phyloP scores from a whole-genome alignment of 805 yeast species.

The Wickerhamiella qilinensis region DNA sequence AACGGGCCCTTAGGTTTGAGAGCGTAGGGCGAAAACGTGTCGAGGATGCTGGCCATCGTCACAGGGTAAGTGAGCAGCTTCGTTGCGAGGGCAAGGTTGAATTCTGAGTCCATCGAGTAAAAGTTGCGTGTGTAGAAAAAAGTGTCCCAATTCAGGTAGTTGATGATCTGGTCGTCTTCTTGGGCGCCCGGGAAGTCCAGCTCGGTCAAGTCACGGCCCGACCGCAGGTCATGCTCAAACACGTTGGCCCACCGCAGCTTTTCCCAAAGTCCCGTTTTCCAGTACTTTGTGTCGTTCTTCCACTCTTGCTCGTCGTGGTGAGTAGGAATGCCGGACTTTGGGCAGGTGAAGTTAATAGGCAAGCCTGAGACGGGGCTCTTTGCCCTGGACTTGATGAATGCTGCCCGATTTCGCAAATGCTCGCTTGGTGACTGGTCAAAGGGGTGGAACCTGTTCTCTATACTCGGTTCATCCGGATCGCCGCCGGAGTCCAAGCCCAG shows the following conservation, averaged over 20 bases:
- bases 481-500: conserved; percentile 13
- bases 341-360: conserved; percentile 75
- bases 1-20: conserved; percentile 74
- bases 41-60: conserved; percentile 70
- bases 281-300: conserved; percentile 65
- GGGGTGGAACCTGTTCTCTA: conserved; percentile 57
- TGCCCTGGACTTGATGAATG: conserved; percentile 72
- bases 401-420: conserved; percentile 81
- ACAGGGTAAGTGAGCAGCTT: conserved; percentile 87
- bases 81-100: conserved; percentile 87
- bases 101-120: conserved; percentile 92
- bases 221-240: conserved; percentile 86
- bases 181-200: conserved; percentile 80
- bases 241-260: conserved; percentile 72
- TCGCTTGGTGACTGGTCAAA: conserved; percentile 91
- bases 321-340: conserved; percentile 89
- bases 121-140: conserved; percentile 85
- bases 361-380: conserved; percentile 79
- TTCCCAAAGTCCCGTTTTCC: conserved; percentile 47
- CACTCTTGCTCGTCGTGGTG: conserved; percentile 85
- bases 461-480: conserved; percentile 32
- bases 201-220: conserved; percentile 90
- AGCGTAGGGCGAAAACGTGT: conserved; percentile 72
- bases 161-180: conserved; percentile 54
- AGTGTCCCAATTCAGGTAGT: conserved; percentile 79